Evolutionary conservation across 352 stramenopile genomes (phyloP), one percentile per base, ranked within the genome.

Genomic region (Aphanomyces euteiches): DNA sequence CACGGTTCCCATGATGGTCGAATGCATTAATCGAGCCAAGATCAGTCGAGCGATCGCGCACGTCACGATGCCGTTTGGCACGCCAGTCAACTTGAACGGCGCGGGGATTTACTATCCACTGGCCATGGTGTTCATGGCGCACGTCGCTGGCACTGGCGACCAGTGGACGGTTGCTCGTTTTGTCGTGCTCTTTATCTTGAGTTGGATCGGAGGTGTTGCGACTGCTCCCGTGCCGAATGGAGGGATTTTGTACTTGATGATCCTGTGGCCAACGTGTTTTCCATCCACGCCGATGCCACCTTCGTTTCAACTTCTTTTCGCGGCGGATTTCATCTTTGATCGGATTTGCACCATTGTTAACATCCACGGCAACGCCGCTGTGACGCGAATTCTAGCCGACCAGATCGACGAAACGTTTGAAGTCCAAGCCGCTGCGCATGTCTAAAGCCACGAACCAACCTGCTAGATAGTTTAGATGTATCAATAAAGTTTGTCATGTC

Each of bases 211-310:
- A 47, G 75, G 84, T 10, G 59, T 92, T 40, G 79, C 78, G 4
- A 82, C 86, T 1, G 78, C 86, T 1, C 86, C 86, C 0, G 75
- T 93, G 15, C 83, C 86, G 0, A 66, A 69, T 7, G 86, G 80
- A 13, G 85, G 76, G n/a, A 67, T 92, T 13, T 76, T 85, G 5
- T 85, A 92, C 69, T 75, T 91, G 38, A 80, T 78, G 21, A 87
- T 82, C 0, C 79, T 90, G 43, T 94, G 86, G 86, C 81, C 80
- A 56, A 90, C 90, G 15, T 73, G 77, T 34, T 83, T 91, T 47
- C 83, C 86, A 34, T 15, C 21, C 3, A 21, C 4, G 63, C 17
- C 41, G 2, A 40, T 75, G 4, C 71, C 71, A 17, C 54, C 63
- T 7, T 40, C 73, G 45, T 78, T 78, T 59, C 56, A 60, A 8